Conservation (phyloP, 2,329 filamentous ascomycete genomes). For the Penicillium italicum region DNA sequence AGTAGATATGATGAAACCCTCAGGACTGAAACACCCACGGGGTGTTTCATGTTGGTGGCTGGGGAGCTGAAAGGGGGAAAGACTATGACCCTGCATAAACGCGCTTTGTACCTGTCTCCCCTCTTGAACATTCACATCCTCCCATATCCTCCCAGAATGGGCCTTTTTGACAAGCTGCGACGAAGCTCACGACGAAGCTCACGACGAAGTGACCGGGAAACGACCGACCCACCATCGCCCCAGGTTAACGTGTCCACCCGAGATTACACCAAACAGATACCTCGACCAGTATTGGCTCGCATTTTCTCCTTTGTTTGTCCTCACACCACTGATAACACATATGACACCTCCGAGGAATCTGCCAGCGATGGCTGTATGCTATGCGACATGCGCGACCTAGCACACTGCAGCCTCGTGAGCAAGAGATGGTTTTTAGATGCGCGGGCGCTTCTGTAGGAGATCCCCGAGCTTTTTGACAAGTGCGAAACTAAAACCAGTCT, state of each 20-base stretch:
- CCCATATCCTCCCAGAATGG: constrained; percentile 23
- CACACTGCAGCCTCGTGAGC: constrained; percentile 72
- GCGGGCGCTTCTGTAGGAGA: constrained; percentile 60
- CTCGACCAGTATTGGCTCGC: constrained; percentile 64
- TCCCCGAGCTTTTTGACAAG: constrained; percentile 2
- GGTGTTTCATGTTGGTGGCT: constrained; percentile 7
- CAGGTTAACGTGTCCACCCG: constrained; percentile 15
- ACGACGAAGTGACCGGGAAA: constrained; percentile 23
- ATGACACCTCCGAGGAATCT: constrained; percentile 78
- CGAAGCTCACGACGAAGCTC: constrained; percentile 30
- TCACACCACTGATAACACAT: constrained; percentile 71
- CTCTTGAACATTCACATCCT: neutral
- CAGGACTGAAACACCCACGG: neutral
- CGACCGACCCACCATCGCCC: constrained; percentile 20
- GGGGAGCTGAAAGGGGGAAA: neutral
- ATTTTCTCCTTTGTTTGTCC: constrained; percentile 84
- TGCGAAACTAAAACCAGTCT: constrained; percentile 4
- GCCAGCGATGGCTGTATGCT: constrained; percentile 82
- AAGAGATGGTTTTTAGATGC: constrained; percentile 65
- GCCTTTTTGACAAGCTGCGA: constrained; percentile 31
- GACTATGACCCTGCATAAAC: constrained; percentile 11
- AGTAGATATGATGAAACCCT: neutral
- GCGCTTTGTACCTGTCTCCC: constrained; percentile 2
- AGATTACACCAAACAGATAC: constrained; percentile 54
- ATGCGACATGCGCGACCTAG: constrained; percentile 85